Evolutionary conservation across 495 filamentous ascomycete species (phyloP).

Genomic region (Penicillium daleae): DNA sequence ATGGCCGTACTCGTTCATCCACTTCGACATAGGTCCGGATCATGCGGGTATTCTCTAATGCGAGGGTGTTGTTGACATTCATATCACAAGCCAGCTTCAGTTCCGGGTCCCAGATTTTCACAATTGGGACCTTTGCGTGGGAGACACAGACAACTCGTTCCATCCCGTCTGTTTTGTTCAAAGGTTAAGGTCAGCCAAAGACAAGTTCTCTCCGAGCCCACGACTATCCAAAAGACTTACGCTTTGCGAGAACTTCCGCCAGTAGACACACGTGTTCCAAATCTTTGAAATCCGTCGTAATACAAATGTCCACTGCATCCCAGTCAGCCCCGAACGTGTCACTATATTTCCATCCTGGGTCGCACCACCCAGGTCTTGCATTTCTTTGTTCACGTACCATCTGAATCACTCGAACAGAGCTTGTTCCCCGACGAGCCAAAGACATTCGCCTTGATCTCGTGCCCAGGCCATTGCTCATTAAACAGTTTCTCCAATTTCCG

Average conservation of each 20-base stretch:
- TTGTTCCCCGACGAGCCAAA: conserved; percentile 98
- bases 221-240: conserved; percentile 55
- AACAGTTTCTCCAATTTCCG: conserved; percentile 84
- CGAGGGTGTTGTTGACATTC: conserved; percentile 96
- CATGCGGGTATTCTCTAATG: conserved; percentile 96
- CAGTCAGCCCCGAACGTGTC: conserved; percentile 25
- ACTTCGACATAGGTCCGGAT: conserved; percentile 96
- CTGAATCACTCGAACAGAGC: conserved; percentile 93
- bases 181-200: conserved; percentile 4
- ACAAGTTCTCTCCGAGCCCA: neutral
- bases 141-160: conserved; percentile 91
- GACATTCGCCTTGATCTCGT: conserved; percentile 85
- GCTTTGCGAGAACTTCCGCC: conserved; percentile 78
- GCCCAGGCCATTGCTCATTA: conserved; percentile 88
- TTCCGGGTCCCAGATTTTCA: conserved; percentile 98
- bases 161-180: conserved; percentile 76
- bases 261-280: conserved; percentile 86
- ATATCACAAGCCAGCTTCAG: conserved; percentile 91
- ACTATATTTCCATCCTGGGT: neutral
- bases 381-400: conserved; percentile 65
- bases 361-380: neutral
- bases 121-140: conserved; percentile 94
- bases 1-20: conserved; percentile 83
- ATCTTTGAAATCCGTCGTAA: conserved; percentile 84
- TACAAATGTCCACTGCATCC: conserved; percentile 87